Evolutionary conservation across 73 alveolate genomes (phyloP).

Genomic region (Tetrahymena malaccensis): DNA sequence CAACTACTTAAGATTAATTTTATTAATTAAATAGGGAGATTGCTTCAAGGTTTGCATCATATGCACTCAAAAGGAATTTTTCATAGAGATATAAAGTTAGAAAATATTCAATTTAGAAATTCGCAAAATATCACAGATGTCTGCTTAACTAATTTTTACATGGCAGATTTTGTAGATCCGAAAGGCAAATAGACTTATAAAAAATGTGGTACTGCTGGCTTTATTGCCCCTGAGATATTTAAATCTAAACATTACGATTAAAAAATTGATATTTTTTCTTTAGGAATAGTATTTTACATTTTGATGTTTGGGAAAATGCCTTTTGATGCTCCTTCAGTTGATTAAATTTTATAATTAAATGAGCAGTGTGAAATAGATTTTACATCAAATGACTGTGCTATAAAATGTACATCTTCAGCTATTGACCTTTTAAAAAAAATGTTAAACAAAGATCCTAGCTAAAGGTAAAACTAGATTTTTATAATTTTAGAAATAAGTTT

Average conservation of each 20-base stretch:
- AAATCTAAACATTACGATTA: slow-evolving; percentile 47
- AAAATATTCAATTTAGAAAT: slow-evolving; percentile 60
- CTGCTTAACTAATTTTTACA: slow-evolving; percentile 57
- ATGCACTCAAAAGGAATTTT: slow-evolving; percentile 44
- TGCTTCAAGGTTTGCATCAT: slow-evolving; percentile 30
- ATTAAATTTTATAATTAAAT: neutral
- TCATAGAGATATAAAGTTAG: slow-evolving; percentile 71
- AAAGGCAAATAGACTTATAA: slow-evolving; percentile 31
- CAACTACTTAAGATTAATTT: neutral
- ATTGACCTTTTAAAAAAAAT: neutral
- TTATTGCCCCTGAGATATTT: slow-evolving; percentile 75
- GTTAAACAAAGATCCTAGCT: neutral
- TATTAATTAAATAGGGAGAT: neutral
- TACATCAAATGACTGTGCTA: neutral
- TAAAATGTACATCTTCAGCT: neutral
- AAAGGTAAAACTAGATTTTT: neutral
- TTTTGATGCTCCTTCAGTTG: slow-evolving; percentile 7
- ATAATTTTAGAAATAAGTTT: neutral
- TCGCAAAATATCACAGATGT: slow-evolving; percentile 47
- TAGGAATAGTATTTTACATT: slow-evolving; percentile 58
- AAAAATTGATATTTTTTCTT: slow-evolving; percentile 58
- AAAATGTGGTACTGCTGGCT: slow-evolving; percentile 67
- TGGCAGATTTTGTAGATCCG: slow-evolving; percentile 47
- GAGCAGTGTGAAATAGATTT: neutral
- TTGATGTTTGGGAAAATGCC: slow-evolving; percentile 65